Percentiles rank a stretch among this genome's conserved stretches.
Evolutionary conservation across 2,329 filamentous ascomycete genomes (phyloP).

Genomic region (Pseudogymnoascus sp.): DNA sequence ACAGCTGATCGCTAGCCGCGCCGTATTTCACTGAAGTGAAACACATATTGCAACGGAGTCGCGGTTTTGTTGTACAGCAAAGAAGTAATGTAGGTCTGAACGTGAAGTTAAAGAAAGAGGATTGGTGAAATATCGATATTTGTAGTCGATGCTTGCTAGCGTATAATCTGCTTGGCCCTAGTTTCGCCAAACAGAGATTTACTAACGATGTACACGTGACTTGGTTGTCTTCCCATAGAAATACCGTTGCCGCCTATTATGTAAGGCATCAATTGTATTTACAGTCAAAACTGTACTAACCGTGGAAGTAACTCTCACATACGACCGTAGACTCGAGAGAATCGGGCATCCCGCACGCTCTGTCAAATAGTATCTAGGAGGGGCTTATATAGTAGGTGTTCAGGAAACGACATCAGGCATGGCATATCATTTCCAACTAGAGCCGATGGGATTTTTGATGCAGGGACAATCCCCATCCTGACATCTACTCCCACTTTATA

Average conservation of each 20-base stretch:
- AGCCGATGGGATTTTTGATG: too few species aligned
- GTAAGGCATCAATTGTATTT: neutral
- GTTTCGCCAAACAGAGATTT: slow-evolving; percentile 8
- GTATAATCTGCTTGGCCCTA: neutral
- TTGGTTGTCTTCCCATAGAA: neutral
- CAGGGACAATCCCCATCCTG: neutral
- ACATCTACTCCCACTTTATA: neutral
- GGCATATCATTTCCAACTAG: too few species aligned
- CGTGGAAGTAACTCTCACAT: neutral
- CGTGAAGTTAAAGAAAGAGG: slow-evolving; percentile 5
- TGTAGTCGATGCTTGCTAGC: slow-evolving; percentile 8
- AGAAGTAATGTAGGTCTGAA: neutral
- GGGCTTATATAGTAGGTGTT: too few species aligned
- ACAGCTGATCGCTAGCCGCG: neutral
- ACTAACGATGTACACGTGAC: neutral
- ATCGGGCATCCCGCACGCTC: neutral
- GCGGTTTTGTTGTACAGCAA: neutral
- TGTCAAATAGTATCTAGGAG: too few species aligned
- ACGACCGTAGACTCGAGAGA: neutral
- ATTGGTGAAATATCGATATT: slow-evolving; percentile 8
- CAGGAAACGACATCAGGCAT: too few species aligned
- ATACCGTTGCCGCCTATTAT: neutral
- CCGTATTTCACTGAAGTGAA: neutral
- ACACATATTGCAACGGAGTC: neutral
- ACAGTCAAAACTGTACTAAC: neutral